Conservation (phyloP, 2,329 filamentous ascomycete genomes). For the Cladophialophora yegresii region DNA sequence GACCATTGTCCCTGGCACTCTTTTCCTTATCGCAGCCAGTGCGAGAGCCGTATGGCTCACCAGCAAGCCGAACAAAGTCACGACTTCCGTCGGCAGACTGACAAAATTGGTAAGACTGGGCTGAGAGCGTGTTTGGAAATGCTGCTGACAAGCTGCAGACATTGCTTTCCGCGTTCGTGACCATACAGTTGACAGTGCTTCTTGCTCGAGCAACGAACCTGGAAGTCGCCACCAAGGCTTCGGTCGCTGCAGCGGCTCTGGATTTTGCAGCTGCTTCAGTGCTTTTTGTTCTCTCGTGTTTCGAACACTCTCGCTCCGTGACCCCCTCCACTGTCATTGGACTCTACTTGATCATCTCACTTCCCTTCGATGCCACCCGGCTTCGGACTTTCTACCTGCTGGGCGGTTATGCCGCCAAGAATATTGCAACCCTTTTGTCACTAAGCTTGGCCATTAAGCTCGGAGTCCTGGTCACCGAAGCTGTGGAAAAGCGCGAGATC, state of each 20-base stretch:
- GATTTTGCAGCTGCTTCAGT: conserved; percentile 33
- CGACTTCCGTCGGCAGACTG: conserved; percentile 27
- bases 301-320: conserved; percentile 39
- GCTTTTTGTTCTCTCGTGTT: conserved; percentile 36
- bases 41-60: conserved; percentile 44
- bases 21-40: conserved; percentile 43
- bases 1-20: conserved; percentile 42
- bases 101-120: conserved; percentile 31
- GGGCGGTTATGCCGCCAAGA: conserved; percentile 20
- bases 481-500: conserved; percentile 48
- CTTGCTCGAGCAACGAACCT: conserved; percentile 37
- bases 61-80: conserved; percentile 33
- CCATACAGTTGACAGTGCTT: conserved; percentile 44
- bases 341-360: conserved; percentile 47
- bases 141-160: conserved; percentile 17
- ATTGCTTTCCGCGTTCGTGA: conserved; percentile 37
- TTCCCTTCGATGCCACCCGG: conserved; percentile 47
- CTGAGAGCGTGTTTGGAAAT: conserved; percentile 1
- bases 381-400: conserved; percentile 42
- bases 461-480: conserved; percentile 50
- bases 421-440: conserved; percentile 49
- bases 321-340: conserved; percentile 40
- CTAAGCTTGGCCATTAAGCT: conserved; percentile 48
- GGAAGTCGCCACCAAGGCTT: conserved; percentile 25
- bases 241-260: conserved; percentile 26